A percentile compares a stretch with the other conserved stretches of the same genome.
Evolutionary conservation across 257 asterid genomes (phyloP).

Genomic region (Ligustrum vulgare): DNA sequence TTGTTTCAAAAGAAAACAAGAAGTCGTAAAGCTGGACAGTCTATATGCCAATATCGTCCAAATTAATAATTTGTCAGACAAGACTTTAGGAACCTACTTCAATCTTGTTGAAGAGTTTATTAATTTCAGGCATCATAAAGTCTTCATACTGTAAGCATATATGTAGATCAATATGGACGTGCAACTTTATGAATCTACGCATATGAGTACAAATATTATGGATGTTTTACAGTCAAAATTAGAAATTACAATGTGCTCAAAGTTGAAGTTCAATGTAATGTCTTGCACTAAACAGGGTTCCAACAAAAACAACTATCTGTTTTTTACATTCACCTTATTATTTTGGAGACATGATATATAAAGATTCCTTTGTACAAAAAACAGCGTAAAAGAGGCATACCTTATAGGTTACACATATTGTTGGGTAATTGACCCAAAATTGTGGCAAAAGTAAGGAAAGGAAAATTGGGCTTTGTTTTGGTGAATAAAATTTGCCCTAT

Average conservation of each 20-base stretch:
- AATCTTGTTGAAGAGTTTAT: background rate
- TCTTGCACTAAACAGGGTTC: background rate
- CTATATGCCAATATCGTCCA: background rate
- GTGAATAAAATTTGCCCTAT: no score
- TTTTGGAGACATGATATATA: background rate
- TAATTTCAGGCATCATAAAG: constrained; percentile 4
- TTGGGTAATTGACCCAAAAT: no score
- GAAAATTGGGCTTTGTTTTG: no score
- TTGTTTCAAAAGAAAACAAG: background rate
- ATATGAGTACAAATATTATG: background rate
- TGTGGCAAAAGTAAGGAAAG: no score
- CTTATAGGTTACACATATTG: background rate
- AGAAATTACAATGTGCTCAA: background rate
- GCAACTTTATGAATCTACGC: constrained; percentile 2
- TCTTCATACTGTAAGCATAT: background rate
- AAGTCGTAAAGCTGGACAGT: background rate
- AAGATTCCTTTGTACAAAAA: background rate
- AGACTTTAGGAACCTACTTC: background rate
- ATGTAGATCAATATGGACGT: background rate
- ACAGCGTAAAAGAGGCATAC: background rate
- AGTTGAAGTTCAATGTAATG: background rate
- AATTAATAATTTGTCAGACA: constrained; percentile 3
- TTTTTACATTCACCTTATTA: background rate
- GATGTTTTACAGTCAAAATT: background rate
- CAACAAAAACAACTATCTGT: background rate